Conservation (phyloP, 106 monocot genomes). For the Allium fistulosum region DNA sequence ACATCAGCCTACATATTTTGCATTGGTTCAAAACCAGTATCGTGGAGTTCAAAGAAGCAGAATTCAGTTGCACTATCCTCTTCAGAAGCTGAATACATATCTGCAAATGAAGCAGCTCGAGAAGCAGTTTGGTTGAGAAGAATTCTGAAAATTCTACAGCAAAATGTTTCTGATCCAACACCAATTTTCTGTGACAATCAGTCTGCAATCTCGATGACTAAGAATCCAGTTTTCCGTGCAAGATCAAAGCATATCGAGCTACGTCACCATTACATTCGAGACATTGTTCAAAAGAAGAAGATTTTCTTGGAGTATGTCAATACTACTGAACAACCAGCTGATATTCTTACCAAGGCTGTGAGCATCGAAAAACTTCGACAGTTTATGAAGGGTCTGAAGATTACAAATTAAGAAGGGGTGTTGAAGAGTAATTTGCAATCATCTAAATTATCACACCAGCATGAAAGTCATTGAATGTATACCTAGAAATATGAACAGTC, state of each 20-base stretch:
- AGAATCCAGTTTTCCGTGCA: neutral
- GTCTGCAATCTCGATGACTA: neutral
- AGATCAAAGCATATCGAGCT: neutral
- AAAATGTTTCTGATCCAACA: neutral
- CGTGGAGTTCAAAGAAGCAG: conserved; percentile 9
- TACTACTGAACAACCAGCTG: neutral
- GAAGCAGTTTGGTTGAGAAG: conserved; percentile 6
- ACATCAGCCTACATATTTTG: conserved; percentile 2
- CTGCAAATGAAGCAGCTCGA: neutral
- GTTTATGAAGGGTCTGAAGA: neutral
- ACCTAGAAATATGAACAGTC: too few species aligned
- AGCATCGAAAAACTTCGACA: neutral
- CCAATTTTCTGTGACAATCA: conserved; percentile 2
- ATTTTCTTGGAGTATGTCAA: neutral
- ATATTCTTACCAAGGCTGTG: neutral
- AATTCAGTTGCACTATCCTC: neutral
- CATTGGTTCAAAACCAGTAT: neutral
- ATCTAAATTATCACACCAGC: too few species aligned
- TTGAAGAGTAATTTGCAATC: neutral
- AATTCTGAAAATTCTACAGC: neutral
- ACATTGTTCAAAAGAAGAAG: neutral
- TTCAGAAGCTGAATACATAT: conserved; percentile 4
- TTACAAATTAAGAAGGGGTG: neutral
- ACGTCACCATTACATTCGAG: neutral
- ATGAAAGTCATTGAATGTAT: too few species aligned